Base-by-base conservation (phyloP, 2,329 filamentous ascomycete genomes). In the Colletotrichum phormii region DNA sequence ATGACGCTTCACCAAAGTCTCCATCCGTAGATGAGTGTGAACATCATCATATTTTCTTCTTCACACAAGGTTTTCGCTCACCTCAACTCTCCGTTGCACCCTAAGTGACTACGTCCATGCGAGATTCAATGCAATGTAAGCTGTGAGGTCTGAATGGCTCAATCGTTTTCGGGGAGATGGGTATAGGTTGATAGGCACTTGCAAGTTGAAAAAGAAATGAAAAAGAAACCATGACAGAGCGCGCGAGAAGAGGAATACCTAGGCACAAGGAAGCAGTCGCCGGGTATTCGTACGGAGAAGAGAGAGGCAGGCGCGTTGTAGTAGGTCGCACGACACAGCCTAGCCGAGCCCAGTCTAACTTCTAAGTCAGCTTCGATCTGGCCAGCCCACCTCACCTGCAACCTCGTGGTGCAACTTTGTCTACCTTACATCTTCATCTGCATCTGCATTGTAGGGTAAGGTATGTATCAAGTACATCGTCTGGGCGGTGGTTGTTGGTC, bases 21-120 rank as follows among this genome's bases (percentile, higher is more conserved):
- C 29, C 46, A 12, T 49, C 18, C 18, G 18, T 49, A 8, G 42
- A 49, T 49, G 8, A 49, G 42, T 49, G 18, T 49, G 42, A 49
- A 49, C 42, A 53, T n/a, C 24, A 18, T 54, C 13, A n/a, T 64
- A 18, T 26, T 55, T 69, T 64, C 70, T 69, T 69, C 58, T 63
- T 66, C 55, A n/a, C 22, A 18, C 6, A 64, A 65, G 35, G 29
- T 57, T 65, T 65, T 22, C 13, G 12, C 71, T 71, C 42, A 72
- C 71, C 63, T 72, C 51, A 13, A 59, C 26, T 60, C 29, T 72
- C 24, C 31, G 22, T 55, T 26, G 8, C 57, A 24, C 37, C 51
- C 24, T 29, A 12, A 11, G 46, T 26, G 33, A 9, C 22, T n/a
- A 24, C 24, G 33, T 33, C 46, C 55, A 31, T 49, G 35, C 31